Conservation (phyloP, 1,139 yeast genomes). For the Maudiozyma humilis region DNA sequence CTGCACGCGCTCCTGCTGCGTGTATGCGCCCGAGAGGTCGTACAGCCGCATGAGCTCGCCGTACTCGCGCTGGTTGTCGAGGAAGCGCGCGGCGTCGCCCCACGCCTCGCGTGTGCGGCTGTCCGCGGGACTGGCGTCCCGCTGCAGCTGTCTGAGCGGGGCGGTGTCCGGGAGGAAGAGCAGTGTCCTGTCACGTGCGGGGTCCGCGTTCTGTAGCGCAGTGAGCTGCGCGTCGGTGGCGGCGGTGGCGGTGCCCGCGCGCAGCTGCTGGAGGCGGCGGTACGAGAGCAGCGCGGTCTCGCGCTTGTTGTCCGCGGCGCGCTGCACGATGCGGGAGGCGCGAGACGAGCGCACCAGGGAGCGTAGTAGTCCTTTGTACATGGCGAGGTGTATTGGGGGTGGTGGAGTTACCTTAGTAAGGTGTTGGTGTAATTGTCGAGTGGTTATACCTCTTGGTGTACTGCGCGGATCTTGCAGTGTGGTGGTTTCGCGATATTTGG, state of each 20-base stretch:
- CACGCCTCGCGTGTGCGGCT: conserved; percentile 20
- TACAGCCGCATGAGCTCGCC: conserved; percentile 74
- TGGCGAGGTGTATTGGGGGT: no score
- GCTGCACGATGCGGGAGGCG: conserved; percentile 38
- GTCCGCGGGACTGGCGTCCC: no score
- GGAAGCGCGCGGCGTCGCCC: conserved; percentile 40
- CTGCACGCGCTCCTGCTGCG: conserved; percentile 68
- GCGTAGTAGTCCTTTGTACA: conserved; percentile 32
- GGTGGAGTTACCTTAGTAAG: no score
- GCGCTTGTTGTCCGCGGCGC: conserved; percentile 40
- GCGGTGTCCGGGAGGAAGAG: conserved; percentile 14
- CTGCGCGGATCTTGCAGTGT: no score
- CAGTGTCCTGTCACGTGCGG: conserved; percentile 13
- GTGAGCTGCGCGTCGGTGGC: neutral
- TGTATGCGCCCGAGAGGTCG: conserved; percentile 74
- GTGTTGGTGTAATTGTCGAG: no score
- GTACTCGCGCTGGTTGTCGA: conserved; percentile 68
- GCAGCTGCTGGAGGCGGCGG: conserved; percentile 41
- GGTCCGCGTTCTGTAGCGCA: conserved; percentile 14
- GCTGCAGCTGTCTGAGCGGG: conserved; percentile 11
- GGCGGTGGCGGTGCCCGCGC: conserved; percentile 18
- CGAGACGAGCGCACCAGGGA: conserved; percentile 42
- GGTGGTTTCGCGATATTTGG: no score
- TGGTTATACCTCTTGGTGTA: no score
- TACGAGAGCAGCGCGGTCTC: conserved; percentile 46